Conservation (phyloP, 106 monocot species). For the Vanilla planifolia region DNA sequence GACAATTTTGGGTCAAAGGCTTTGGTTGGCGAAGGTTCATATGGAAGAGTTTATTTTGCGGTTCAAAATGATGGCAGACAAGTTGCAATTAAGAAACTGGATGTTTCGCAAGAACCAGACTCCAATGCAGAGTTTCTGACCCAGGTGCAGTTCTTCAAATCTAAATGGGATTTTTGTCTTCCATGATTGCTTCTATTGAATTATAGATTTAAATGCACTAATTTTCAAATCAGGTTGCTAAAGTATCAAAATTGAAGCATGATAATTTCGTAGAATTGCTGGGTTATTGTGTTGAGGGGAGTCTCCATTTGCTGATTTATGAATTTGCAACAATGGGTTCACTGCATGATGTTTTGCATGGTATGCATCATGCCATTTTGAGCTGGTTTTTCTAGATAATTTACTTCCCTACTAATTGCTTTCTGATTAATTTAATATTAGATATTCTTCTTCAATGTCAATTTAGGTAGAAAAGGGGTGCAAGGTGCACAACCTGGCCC, state of each 20-base stretch:
- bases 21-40: conserved; percentile 50
- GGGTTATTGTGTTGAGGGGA: conserved; percentile 46
- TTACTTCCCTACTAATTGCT: no score
- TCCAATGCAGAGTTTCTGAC: conserved; percentile 13
- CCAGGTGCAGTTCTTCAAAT: conserved; percentile 10
- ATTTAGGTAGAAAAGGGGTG: conserved; percentile 90
- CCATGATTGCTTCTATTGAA: conserved; percentile 1
- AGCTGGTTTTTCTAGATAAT: neutral
- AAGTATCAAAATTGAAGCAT: conserved; percentile 45
- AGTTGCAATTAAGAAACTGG: conserved; percentile 41
- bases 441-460: no score
- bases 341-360: conserved; percentile 59
- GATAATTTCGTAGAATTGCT: conserved; percentile 46
- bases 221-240: conserved; percentile 28
- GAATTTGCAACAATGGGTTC: conserved; percentile 67
- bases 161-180: neutral
- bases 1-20: conserved; percentile 37
- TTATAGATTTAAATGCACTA: neutral
- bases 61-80: conserved; percentile 17
- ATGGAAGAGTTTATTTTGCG: conserved; percentile 41
- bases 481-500: conserved; percentile 95
- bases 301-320: conserved; percentile 37
- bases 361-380: conserved; percentile 20
- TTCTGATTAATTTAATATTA: no score
- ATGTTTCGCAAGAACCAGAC: conserved; percentile 26